Percentiles rank a stretch among this genome's conserved stretches.
phyloP scores from a whole-genome alignment of 345 rosid species.

The Toxicodendron radicans region DNA sequence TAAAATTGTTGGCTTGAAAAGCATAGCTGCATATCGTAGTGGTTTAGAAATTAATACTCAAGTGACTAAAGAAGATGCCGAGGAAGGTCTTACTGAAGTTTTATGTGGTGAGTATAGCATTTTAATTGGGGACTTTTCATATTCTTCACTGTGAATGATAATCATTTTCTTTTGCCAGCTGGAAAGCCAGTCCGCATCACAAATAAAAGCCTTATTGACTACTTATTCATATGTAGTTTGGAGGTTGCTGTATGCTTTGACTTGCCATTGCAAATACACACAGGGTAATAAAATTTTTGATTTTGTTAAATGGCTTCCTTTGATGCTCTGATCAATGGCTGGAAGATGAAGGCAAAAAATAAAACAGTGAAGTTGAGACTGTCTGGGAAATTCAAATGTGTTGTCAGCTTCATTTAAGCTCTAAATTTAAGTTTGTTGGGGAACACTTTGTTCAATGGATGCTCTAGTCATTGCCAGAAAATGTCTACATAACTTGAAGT shows the following conservation, averaged over 20 bases:
- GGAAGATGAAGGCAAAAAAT: conserved; percentile 14
- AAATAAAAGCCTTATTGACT: conserved; percentile 80
- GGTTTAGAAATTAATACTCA: conserved; percentile 76
- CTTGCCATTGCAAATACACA: conserved; percentile 94
- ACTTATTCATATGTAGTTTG: conserved; percentile 63
- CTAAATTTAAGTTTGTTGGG: neutral
- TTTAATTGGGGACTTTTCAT: conserved; percentile 19
- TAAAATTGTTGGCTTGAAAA: conserved; percentile 72
- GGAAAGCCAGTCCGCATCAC: conserved; percentile 66
- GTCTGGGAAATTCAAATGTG: neutral
- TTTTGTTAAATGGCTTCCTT: conserved; percentile 10
- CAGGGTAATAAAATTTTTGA: conserved; percentile 63
- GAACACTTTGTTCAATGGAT: neutral
- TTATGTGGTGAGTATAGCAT: conserved; percentile 45
- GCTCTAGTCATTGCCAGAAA: neutral
- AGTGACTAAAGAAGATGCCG: conserved; percentile 60
- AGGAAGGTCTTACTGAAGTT: conserved; percentile 66
- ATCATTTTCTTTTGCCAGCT: conserved; percentile 46
- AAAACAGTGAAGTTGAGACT: conserved; percentile 11
- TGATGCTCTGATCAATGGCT: conserved; percentile 13
- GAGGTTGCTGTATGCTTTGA: conserved; percentile 56
- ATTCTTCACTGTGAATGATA: conserved; percentile 16
- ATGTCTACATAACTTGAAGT: neutral
- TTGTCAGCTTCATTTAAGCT: neutral
- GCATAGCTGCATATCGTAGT: conserved; percentile 90